A percentile compares a stretch with the other conserved stretches of the same genome.
These are phyloP conservation scores for Lasiosphaeris hirsuta DNA, from an alignment of 495 filamentous ascomycete species.

Conservation along the genomic window DNA sequence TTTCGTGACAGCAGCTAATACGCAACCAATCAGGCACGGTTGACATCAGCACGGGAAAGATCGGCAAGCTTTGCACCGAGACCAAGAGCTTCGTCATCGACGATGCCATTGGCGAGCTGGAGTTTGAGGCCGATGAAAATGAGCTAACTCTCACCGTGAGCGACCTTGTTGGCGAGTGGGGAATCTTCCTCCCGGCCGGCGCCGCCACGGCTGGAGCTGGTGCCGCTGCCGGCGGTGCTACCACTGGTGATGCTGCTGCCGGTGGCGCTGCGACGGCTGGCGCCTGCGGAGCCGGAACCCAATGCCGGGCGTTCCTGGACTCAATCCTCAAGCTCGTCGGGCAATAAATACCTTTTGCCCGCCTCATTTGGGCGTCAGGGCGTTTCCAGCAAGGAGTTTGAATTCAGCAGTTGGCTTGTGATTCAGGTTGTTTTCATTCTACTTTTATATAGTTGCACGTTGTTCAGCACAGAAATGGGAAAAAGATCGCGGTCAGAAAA, in stretches of 20 bases:
- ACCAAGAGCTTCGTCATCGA: constrained; percentile 34
- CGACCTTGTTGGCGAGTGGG: constrained; percentile 37
- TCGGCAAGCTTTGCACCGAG: constrained; percentile 34
- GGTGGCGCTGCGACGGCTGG: constrained; percentile 2
- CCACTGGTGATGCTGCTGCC: constrained; percentile 4
- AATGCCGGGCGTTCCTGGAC: constrained; percentile 8
- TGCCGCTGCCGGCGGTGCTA: constrained; percentile 8
- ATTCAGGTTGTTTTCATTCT: too few species aligned
- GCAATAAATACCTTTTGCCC: not conserved
- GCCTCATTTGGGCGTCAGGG: too few species aligned
- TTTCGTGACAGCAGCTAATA: not conserved
- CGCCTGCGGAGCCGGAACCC: constrained; percentile 1
- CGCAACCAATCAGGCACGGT: constrained; percentile 11
- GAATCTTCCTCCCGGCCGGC: constrained; percentile 32
- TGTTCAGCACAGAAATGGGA: too few species aligned
- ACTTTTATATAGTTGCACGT: too few species aligned
- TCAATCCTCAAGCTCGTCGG: constrained; percentile 1
- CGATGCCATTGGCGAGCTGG: constrained; percentile 34
- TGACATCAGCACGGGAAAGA: constrained; percentile 32
- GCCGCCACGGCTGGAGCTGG: constrained; percentile 11
- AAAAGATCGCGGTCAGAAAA: too few species aligned
- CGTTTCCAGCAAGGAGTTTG: too few species aligned
- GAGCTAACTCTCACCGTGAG: constrained; percentile 34
- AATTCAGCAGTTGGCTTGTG: too few species aligned
- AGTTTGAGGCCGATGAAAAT: constrained; percentile 46